Evolutionary conservation across 2,329 filamentous ascomycete species (phyloP).

Genomic region (Monilinia vaccinii-corymbosi): DNA sequence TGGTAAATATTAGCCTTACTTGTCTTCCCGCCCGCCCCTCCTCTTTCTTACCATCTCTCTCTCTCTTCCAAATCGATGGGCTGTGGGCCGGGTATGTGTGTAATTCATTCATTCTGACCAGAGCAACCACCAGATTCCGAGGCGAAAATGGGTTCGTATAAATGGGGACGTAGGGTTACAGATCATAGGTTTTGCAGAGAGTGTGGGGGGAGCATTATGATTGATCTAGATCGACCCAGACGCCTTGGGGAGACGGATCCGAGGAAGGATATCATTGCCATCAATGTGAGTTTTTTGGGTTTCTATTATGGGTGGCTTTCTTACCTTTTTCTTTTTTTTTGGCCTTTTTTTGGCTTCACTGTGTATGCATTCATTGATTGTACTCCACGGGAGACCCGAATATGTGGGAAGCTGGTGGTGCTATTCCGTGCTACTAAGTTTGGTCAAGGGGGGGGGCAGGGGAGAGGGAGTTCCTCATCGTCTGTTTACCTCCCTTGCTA

Average conservation of each 20-base stretch:
- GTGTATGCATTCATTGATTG: too few species aligned
- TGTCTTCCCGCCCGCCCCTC: background rate
- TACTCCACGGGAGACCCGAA: too few species aligned
- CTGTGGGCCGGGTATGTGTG: too few species aligned
- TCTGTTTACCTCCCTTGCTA: too few species aligned
- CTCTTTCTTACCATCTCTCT: background rate
- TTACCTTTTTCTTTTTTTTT: background rate
- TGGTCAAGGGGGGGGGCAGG: too few species aligned
- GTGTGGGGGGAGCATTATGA: slow-evolving; percentile 19
- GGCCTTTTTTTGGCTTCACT: too few species aligned
- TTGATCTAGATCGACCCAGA: slow-evolving; percentile 14
- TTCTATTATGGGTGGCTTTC: background rate
- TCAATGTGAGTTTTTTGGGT: slow-evolving; percentile 21
- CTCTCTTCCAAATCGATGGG: too few species aligned
- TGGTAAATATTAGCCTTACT: slow-evolving; percentile 5
- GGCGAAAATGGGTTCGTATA: slow-evolving; percentile 11
- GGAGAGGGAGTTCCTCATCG: background rate
- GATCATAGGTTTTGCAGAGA: slow-evolving; percentile 20
- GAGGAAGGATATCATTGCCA: slow-evolving; percentile 17
- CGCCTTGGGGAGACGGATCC: slow-evolving; percentile 11
- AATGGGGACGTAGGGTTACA: slow-evolving; percentile 13
- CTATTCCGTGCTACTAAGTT: too few species aligned
- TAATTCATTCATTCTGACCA: too few species aligned
- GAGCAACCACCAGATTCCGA: background rate
- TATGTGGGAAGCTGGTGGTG: too few species aligned